Base-by-base conservation (phyloP, 2,329 filamentous ascomycete genomes). In the Aspergillus intermedius region DNA sequence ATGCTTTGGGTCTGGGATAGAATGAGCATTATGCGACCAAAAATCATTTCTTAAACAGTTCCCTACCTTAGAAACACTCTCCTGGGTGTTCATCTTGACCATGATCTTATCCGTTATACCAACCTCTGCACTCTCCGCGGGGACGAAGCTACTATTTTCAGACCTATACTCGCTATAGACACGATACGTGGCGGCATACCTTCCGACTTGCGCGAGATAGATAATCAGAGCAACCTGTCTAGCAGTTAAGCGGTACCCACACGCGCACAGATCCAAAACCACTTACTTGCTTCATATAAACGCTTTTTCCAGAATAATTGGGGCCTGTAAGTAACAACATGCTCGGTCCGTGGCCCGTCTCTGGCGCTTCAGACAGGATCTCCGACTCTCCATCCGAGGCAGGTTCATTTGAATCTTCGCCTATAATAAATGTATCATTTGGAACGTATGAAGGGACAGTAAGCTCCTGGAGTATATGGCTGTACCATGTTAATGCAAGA, bases 231-330 rank as follows among this genome's bases (percentile, higher is more conserved):
- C 93, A 28, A 88, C 81, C 69, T 70, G 21, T 13, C 21, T 9
- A n/a, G n/a, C 10, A 3, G 17, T 60, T 17, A 57, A 47, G 42
- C 12, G 12, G 15, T 32, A 22, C 30, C 42, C 42, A 7, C 22
- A 22, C n/a, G 28, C n/a, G 8, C 13, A 8, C 21, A 19, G 17
- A 9, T 5, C 8, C 21, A 12, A 4, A 12, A 4, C 8, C 13
- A n/a, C 52, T 54, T 49, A 64, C 68, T 65, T 98, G 91, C 67
- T 95, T 98, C 63, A 97, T 77, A 67, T 95, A 97, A 0, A 97
- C 82, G 58, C 90, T 97, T 68, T 98, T 98, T 0, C 93, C 93
- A 0, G 93, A 97, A 65, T 93, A 94, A 59, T 98, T 98, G 4
- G 93, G 91, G 0, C 93, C 93, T 0, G 93, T 97, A 59, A 98